Evolutionary conservation across 495 filamentous ascomycete genomes (phyloP), one percentile per base, ranked within the genome.

Genomic region (Darksidea phi): DNA sequence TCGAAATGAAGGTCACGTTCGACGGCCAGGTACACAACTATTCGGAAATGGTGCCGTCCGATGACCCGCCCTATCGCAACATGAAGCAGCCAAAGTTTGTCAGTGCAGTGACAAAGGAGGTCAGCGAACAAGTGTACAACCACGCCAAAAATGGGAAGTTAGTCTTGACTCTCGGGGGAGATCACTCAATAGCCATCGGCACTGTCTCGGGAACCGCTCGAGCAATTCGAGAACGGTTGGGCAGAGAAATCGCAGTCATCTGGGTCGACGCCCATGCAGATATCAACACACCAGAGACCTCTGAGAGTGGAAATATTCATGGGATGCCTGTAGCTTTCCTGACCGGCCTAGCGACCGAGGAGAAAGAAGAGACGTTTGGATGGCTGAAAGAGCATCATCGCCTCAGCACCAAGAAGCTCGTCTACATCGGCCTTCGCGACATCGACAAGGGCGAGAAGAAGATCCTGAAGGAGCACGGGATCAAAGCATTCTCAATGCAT

Each of bases 251-350:
- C 46, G 93, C 90, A 0, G 89, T 99, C 7, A 93, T 99, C 70
- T 99, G 94, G 94, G 94, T 99, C 6, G 94, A 99, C 74, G 94
- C 94, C 20, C 94, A 99, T 71, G 89, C 92, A 20, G 94, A 97
- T 70, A 96, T 99, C 79, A 99, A 99, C 74, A 88, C 88, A 11
- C 94, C 94, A 47, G 91, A 97, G 80, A 88, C 86, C 43, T 90
- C 86, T 64, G 86, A 78, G 12, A 94, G 89, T 54, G 94, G 94
- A 1, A 97, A 97, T 72, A 89, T 99, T 64, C 94, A 99, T 75
- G 94, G 94, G 42, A 99, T 99, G 94, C 95, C 94, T 8, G 90
- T 97, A 55, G 86, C 89, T 1, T 99, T 96, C 74, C 72, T 97
- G 64, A 91, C 91, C 0, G 88, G 93, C 17, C 76, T 97, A 50